phyloP scores from a whole-genome alignment of 495 filamentous ascomycete species.

The Corynascus novoguineensis region DNA sequence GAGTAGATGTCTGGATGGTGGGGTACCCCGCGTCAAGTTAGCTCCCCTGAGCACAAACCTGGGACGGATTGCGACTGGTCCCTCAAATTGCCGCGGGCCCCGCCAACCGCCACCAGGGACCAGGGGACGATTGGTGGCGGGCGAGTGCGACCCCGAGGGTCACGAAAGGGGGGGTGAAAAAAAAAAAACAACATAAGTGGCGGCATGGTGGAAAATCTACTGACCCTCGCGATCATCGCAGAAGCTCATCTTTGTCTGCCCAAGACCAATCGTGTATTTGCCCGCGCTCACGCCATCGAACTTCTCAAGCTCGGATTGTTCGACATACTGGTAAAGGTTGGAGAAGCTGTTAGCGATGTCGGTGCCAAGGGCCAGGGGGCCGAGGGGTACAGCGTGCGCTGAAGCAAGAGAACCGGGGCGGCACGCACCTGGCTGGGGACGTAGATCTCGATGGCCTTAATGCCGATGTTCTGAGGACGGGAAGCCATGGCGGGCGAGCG shows the following conservation, averaged over 20 bases:
- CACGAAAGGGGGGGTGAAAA: background rate
- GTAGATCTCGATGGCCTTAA: constrained; percentile 99
- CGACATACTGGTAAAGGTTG: constrained; percentile 76
- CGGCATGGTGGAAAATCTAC: constrained; percentile 21
- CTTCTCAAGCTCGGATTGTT: constrained; percentile 93
- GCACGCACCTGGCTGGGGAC: constrained; percentile 85
- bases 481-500: constrained; percentile 62
- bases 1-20: constrained; percentile 87
- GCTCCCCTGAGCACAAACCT: constrained; percentile 23
- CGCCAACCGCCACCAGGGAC: constrained; percentile 7
- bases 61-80: too few relatives aligned
- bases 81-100: constrained; percentile 11
- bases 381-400: background rate
- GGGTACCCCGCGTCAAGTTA: constrained; percentile 23
- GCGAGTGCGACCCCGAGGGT: background rate
- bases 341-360: constrained; percentile 31
- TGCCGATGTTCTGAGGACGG: constrained; percentile 93
- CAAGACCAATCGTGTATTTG: constrained; percentile 99
- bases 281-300: constrained; percentile 92
- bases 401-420: background rate
- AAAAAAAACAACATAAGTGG: background rate
- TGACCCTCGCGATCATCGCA: constrained; percentile 97
- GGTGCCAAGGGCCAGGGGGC: too few relatives aligned
- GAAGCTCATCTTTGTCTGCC: constrained; percentile 99
- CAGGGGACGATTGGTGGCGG: background rate